Base-by-base conservation (phyloP, 2,329 filamentous ascomycete genomes). In the Zymoseptoria crescenta region DNA sequence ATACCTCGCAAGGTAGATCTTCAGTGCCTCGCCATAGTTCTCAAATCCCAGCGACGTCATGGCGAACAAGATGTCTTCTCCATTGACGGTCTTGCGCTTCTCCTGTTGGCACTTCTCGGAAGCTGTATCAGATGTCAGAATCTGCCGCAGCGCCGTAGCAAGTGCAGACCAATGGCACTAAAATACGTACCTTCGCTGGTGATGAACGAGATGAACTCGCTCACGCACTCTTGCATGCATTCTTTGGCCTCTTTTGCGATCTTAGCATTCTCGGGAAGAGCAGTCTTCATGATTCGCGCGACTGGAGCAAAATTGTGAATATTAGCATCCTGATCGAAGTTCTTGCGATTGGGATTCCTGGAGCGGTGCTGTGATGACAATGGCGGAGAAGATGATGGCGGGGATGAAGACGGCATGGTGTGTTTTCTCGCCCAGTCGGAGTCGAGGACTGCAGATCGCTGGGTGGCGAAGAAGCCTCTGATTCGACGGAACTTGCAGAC, bases 201-300 rank as follows among this genome's bases (percentile, higher is more conserved):
- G 73, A 99, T 97, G 81, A 99, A 99, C 6, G 91, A 96, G 80
- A 99, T 99, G 76, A 99, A 99, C 78, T 99, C 94, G 85, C 92
- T 96, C 60, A 99, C 94, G 73, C 94, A 99, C 76, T 99, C 94
- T 76, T 99, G 94, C 94, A 99, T 97, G 78, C 94, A 99, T 75
- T 99, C 94, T 76, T 99, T 99, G 58, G 94, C 94, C 74, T 99
- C 94, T 74, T 99, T 99, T 28, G 72, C 71, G 54, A 99, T 99
- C 78, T 99, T 99, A 67, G 94, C 94, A 73, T 99, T 99, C 66
- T 99, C 94, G 55, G 94, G 94, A 54, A 99, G 82, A 6, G 94
- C 94, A 69, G 91, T 88, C 77, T 99, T 99, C 94, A 99, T 99
- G 75, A 99, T 97, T 59, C 94, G 88, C 66, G 94, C 94, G 71